These are phyloP conservation scores for Beta vulgaris DNA, from an alignment of 148 eudicot genomes.

Conservation along the genomic window DNA sequence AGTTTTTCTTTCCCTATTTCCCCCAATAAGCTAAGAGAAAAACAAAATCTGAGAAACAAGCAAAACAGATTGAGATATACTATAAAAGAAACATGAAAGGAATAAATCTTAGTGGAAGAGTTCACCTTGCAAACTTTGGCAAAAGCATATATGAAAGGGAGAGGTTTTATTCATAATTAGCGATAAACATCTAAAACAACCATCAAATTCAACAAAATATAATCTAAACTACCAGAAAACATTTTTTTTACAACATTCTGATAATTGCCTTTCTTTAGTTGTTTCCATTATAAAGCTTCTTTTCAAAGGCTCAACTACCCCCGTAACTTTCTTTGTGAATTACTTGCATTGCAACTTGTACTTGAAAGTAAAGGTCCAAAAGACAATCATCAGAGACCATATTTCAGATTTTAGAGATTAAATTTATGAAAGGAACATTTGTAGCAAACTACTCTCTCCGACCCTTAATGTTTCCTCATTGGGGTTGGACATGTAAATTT, in stretches of 20 bases:
- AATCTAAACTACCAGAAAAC: too few species aligned
- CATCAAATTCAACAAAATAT: not conserved
- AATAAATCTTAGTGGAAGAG: not conserved
- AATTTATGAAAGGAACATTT: not conserved
- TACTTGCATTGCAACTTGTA: not conserved
- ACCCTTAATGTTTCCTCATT: too few species aligned
- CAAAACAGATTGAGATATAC: not conserved
- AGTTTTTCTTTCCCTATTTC: conserved; percentile 52
- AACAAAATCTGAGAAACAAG: not conserved
- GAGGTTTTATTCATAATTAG: not conserved
- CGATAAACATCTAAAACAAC: not conserved
- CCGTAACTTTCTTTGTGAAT: not conserved
- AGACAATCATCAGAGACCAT: not conserved
- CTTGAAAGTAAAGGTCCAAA: not conserved
- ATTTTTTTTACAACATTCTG: too few species aligned
- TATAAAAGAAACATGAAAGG: not conserved
- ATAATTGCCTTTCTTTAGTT: not conserved
- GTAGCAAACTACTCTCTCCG: not conserved
- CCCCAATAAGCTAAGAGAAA: conserved; percentile 14
- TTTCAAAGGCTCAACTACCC: not conserved
- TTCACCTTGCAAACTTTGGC: conserved; percentile 15
- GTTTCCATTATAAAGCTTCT: not conserved
- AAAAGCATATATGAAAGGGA: not conserved
- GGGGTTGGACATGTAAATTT: too few species aligned
- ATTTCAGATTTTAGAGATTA: too few species aligned